These are phyloP conservation scores for Clonostachys byssicola DNA, from an alignment of 2,329 filamentous ascomycete genomes.

Conservation along the genomic window DNA sequence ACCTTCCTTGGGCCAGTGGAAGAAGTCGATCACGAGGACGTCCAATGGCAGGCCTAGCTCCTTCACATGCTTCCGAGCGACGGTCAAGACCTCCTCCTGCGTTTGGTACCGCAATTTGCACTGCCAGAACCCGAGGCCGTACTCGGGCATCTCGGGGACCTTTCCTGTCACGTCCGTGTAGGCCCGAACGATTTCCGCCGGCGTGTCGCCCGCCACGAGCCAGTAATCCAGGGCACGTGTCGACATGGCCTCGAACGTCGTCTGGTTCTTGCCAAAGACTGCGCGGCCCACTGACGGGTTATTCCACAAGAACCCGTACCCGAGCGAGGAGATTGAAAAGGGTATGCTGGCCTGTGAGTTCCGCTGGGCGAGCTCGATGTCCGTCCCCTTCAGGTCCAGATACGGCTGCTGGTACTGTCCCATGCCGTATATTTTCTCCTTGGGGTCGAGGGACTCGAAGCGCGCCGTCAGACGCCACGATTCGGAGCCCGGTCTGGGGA, in stretches of 20 bases:
- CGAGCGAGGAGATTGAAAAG: constrained; percentile 54
- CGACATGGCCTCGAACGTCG: constrained; percentile 56
- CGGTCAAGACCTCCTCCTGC: constrained; percentile 56
- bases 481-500: constrained; percentile 37
- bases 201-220: constrained; percentile 54
- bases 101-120: constrained; percentile 64
- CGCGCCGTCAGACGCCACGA: constrained; percentile 53
- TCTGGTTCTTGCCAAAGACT: constrained; percentile 56
- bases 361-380: constrained; percentile 61
- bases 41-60: constrained; percentile 51
- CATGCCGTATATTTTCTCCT: constrained; percentile 65
- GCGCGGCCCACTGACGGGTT: constrained; percentile 59
- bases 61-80: constrained; percentile 55
- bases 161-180: constrained; percentile 54
- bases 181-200: constrained; percentile 48
- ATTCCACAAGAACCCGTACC: constrained; percentile 65
- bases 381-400: constrained; percentile 58
- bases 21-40: constrained; percentile 64
- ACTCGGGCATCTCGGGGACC: constrained; percentile 65
- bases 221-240: constrained; percentile 59
- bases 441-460: constrained; percentile 47
- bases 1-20: constrained; percentile 63
- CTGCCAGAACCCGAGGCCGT: constrained; percentile 66
- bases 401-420: constrained; percentile 64
- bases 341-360: constrained; percentile 65